Percentiles rank a stretch among this genome's conserved stretches.
Evolutionary conservation across 2,329 filamentous ascomycete genomes (phyloP).

Genomic region (Achaetomium macrosporum): DNA sequence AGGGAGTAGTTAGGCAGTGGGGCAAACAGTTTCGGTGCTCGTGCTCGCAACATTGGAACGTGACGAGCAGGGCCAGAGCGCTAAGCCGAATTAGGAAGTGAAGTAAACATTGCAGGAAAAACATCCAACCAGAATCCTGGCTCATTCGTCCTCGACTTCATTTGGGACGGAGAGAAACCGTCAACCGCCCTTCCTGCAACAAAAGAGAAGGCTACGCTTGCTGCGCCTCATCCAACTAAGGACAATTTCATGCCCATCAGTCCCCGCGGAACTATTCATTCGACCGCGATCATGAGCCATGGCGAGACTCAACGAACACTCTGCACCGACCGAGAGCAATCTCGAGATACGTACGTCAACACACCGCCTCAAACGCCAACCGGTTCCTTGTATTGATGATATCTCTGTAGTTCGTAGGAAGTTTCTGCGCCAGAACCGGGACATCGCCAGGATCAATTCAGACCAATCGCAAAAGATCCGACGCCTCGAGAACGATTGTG

Average conservation of each 20-base stretch:
- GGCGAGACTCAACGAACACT: constrained; percentile 75
- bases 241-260: not conserved
- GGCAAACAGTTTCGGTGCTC: not conserved
- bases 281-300: constrained; percentile 38
- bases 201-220: no score
- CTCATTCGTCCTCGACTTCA: not conserved
- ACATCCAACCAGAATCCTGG: constrained; percentile 10
- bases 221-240: not conserved
- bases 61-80: not conserved
- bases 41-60: not conserved
- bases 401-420: constrained; percentile 61
- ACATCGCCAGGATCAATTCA: constrained; percentile 75
- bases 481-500: constrained; percentile 67
- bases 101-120: constrained; percentile 26
- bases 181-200: not conserved
- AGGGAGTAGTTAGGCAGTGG: not conserved
- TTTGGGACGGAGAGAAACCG: not conserved
- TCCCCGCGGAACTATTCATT: not conserved
- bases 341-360: constrained; percentile 61
- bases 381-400: constrained; percentile 18
- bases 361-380: constrained; percentile 6
- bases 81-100: constrained; percentile 22
- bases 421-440: constrained; percentile 77
- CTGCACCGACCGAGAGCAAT: constrained; percentile 52
- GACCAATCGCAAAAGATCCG: constrained; percentile 71